These are phyloP conservation scores for Collybia mongolica DNA, from an alignment of 768 basidiomycete species.

Conservation along the genomic window DNA sequence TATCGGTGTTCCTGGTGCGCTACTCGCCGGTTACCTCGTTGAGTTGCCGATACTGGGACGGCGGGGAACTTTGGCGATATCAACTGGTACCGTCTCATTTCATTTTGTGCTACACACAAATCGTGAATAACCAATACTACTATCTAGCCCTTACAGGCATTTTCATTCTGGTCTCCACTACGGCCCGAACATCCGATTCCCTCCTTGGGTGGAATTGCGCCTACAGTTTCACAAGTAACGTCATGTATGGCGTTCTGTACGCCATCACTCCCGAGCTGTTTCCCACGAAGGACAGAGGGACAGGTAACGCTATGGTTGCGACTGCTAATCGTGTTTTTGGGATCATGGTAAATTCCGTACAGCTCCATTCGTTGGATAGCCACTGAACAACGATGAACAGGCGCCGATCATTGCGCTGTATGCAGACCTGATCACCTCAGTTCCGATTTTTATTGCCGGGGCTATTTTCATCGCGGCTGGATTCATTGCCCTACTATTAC, in stretches of 20 bases:
- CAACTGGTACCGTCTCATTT: conserved; percentile 42
- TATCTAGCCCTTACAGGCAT: conserved; percentile 64
- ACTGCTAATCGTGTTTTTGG: conserved; percentile 66
- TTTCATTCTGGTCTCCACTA: conserved; percentile 75
- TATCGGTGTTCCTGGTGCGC: conserved; percentile 69
- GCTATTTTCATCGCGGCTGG: conserved; percentile 63
- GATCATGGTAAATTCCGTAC: conserved; percentile 52
- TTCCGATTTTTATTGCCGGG: conserved; percentile 73
- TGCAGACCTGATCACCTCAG: conserved; percentile 59
- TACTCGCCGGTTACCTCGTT: conserved; percentile 71
- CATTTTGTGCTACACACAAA: conserved; percentile 25
- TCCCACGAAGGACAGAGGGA: conserved; percentile 71
- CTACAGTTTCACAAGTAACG: conserved; percentile 63
- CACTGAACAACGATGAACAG: conserved; percentile 25
- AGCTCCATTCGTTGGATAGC: background rate
- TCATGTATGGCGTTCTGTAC: conserved; percentile 78
- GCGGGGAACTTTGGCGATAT: conserved; percentile 62
- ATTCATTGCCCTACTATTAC: conserved; percentile 57
- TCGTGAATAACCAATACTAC: conserved; percentile 25
- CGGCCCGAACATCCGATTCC: conserved; percentile 64
- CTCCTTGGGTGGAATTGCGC: conserved; percentile 83
- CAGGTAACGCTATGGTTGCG: conserved; percentile 64
- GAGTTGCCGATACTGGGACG: conserved; percentile 64
- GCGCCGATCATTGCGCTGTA: conserved; percentile 73
- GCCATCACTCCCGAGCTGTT: conserved; percentile 71